A percentile compares a stretch with the other conserved stretches of the same genome.
Evolutionary conservation across 2,329 filamentous ascomycete genomes (phyloP).

Genomic region (Fusarium humuli): DNA sequence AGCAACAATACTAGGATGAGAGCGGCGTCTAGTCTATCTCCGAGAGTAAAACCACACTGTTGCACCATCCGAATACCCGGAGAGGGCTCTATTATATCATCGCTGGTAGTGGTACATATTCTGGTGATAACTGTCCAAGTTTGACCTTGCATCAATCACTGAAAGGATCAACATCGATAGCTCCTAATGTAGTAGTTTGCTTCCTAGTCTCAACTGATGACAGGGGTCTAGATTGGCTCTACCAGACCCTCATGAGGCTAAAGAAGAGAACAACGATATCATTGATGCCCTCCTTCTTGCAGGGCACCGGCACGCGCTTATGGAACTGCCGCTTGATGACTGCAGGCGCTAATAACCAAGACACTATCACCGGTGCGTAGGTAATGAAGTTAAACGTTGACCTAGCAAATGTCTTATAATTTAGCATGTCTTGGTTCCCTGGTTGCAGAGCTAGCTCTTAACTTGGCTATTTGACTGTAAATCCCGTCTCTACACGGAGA

Average conservation of each 20-base stretch:
- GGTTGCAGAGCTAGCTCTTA: conserved; percentile 12
- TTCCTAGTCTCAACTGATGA: conserved; percentile 11
- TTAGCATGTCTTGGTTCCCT: conserved; percentile 11
- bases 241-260: not conserved
- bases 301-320: conserved; percentile 19
- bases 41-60: not conserved
- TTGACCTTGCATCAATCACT: conserved; percentile 9
- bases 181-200: conserved; percentile 16
- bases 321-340: conserved; percentile 17
- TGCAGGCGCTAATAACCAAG: conserved; percentile 24
- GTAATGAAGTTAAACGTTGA: not conserved
- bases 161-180: conserved; percentile 5
- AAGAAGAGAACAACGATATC: not conserved
- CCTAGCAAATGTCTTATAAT: conserved; percentile 5
- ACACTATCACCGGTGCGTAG: conserved; percentile 8
- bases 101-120: not conserved
- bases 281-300: conserved; percentile 13
- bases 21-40: not conserved
- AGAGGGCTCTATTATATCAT: not conserved
- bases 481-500: not conserved
- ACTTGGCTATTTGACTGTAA: not conserved
- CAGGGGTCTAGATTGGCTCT: conserved; percentile 2
- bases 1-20: not conserved
- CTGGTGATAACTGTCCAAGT: not conserved
- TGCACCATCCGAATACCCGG: not conserved